Evolutionary conservation across 164 flowering plant genomes (phyloP), one percentile per base, ranked within the genome.

Genomic region (Magnolia changhungtana): DNA sequence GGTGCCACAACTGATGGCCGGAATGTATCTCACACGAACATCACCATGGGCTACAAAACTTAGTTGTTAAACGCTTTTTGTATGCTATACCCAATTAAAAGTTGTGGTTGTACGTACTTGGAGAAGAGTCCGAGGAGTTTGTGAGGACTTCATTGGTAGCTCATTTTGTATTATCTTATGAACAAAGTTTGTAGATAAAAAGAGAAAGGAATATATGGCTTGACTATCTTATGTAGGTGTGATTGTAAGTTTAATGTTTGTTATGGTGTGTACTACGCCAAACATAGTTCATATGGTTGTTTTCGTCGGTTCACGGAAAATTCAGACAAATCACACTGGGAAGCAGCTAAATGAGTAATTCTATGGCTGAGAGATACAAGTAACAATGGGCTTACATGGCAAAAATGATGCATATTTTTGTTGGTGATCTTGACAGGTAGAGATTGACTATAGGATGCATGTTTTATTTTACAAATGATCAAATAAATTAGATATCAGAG

Each of bases 211-310:
- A 58, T 13, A 13, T 19, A 58, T 58, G 63, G 63, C 63, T 11
- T 18, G 9, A 10, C 20, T 64, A 14, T 20, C 67, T 64, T 64
- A 64, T 64, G 27, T 7, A 64, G 4, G 21, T 18, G 20, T 7
- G 14, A 21, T 2, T 19, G 10, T 10, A 20, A 64, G 20, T 20
- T 64, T 21, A 9, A 64, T 64, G 29, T 64, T 64, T 64, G 21
- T 8, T 8, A 64, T 21, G 10, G 24, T 21, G 0, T 68, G 5
- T 19, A 68, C n/a, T 68, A 24, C 10, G n/a, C 50, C 16, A 11
- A 68, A 70, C 58, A 70, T 70, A 45, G 72, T 20, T 5, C 72
- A 70, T 45, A 7, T 70, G 72, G 58, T 45, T 13, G 59, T 70
- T 14, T 8, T 70, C 18, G 49, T 52, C 11, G 4, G 50, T 7